Percentiles rank a stretch among this genome's conserved stretches.
Conservation (phyloP, 352 stramenopile species). For the Phytopythium vexans region DNA sequence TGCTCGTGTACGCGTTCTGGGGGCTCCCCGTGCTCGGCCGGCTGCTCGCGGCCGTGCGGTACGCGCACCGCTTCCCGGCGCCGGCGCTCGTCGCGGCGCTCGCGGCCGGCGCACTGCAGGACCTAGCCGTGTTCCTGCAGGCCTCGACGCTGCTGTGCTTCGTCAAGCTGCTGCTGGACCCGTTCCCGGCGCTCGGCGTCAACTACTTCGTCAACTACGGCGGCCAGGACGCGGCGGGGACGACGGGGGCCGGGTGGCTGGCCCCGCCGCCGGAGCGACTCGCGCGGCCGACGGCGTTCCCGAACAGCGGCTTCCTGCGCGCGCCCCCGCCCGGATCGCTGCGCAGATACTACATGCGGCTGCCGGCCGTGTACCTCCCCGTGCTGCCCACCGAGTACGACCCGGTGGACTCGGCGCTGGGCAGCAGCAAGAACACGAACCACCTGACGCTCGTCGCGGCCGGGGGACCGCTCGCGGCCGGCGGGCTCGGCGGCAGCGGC, state of each 20-base stretch:
- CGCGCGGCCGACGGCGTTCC: conserved; percentile 5
- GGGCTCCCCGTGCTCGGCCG: conserved; percentile 58
- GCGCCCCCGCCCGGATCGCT: not conserved
- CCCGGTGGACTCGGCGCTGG: conserved; percentile 13
- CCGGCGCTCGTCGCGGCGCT: conserved; percentile 46
- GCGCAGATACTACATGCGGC: conserved; percentile 23
- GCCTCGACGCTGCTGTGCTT: conserved; percentile 61
- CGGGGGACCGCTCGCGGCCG: conserved; percentile 5
- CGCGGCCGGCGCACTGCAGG: conserved; percentile 42
- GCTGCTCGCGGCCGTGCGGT: conserved; percentile 57
- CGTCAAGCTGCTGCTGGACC: conserved; percentile 60
- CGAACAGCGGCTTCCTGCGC: conserved; percentile 30
- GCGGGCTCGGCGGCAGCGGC: conserved; percentile 2
- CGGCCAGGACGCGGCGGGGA: too few relatives aligned
- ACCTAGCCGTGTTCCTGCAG: conserved; percentile 64
- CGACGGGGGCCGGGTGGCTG: too few relatives aligned
- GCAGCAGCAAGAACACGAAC: conserved; percentile 22
- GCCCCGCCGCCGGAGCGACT: too few relatives aligned
- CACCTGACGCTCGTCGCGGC: conserved; percentile 45
- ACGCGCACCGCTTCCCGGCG: conserved; percentile 48
- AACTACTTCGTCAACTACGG: too few relatives aligned
- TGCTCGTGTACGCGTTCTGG: conserved; percentile 66
- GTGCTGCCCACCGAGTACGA: conserved; percentile 59
- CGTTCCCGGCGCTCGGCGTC: not conserved
- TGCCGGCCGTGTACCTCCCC: conserved; percentile 59